These are phyloP conservation scores for Catunica adiposa DNA, from an alignment of 2,329 filamentous ascomycete species.

Conservation along the genomic window DNA sequence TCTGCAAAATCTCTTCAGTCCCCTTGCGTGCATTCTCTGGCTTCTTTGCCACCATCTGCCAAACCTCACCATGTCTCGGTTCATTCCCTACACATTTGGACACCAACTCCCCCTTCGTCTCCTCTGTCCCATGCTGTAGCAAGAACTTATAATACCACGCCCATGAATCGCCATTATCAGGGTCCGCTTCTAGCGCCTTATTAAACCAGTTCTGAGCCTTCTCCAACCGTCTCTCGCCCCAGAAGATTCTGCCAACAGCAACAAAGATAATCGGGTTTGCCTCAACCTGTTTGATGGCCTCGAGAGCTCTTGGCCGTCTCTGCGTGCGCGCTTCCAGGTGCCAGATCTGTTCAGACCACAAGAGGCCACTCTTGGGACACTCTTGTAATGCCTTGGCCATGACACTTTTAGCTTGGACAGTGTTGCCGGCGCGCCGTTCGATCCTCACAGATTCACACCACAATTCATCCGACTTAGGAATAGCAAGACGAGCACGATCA, in stretches of 20 bases:
- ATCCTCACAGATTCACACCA: conserved; percentile 92
- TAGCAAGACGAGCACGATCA: conserved; percentile 73
- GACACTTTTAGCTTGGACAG: conserved; percentile 67
- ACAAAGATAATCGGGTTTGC: conserved; percentile 80
- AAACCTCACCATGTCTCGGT: conserved; percentile 81
- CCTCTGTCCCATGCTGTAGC: conserved; percentile 77
- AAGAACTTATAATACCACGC: conserved; percentile 97
- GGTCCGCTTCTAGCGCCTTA: conserved; percentile 77
- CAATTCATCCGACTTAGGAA: conserved; percentile 67
- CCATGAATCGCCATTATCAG: conserved; percentile 83
- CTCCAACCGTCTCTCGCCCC: conserved; percentile 79
- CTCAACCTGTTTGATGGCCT: conserved; percentile 94
- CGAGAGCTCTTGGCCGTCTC: conserved; percentile 75
- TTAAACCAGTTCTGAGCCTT: conserved; percentile 97
- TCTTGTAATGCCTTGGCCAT: conserved; percentile 92
- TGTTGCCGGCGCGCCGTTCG: conserved; percentile 73
- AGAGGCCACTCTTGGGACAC: conserved; percentile 67
- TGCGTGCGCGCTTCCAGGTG: conserved; percentile 81
- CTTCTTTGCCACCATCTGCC: conserved; percentile 75
- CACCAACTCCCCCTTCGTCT: conserved; percentile 76
- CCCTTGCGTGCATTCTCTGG: conserved; percentile 61
- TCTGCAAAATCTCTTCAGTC: conserved; percentile 65
- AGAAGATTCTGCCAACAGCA: conserved; percentile 88
- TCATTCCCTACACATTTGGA: conserved; percentile 68
- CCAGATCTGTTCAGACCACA: conserved; percentile 95